Percentiles rank a stretch among this genome's conserved stretches.
Conservation (phyloP, 2,329 filamentous ascomycete species). For the Sporothrix globosa region DNA sequence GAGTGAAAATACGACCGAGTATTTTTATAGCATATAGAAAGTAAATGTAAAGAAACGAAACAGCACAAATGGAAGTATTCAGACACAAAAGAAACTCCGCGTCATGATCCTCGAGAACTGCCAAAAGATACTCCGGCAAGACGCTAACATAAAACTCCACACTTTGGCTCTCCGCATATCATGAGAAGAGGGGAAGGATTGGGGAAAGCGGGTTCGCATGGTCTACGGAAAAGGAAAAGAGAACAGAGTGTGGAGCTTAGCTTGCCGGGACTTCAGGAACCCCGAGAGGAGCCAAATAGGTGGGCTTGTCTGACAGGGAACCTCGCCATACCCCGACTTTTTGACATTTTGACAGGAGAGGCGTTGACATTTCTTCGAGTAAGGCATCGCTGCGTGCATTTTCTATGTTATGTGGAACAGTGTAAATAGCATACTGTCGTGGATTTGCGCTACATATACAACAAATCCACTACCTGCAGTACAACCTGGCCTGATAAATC, state of each 20-base stretch:
- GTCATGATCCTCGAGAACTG: neutral
- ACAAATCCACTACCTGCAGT: neutral
- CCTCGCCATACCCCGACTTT: constrained; percentile 12
- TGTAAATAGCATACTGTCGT: too few relatives aligned
- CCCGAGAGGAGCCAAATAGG: neutral
- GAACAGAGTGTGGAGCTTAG: neutral
- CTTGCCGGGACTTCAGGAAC: constrained; percentile 2
- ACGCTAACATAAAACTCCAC: neutral
- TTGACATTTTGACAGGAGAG: neutral
- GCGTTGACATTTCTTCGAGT: neutral
- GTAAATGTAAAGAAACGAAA: neutral
- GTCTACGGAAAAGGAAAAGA: constrained; percentile 5
- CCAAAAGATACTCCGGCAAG: neutral
- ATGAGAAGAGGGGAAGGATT: neutral
- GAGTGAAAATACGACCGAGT: too few relatives aligned
- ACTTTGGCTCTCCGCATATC: neutral
- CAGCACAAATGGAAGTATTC: neutral
- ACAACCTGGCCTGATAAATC: neutral
- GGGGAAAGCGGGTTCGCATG: neutral
- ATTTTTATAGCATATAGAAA: too few relatives aligned
- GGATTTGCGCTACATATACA: too few relatives aligned
- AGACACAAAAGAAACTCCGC: neutral
- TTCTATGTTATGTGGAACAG: too few relatives aligned
- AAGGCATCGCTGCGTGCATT: neutral
- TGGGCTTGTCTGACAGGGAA: constrained; percentile 15